phyloP scores from a whole-genome alignment of 2,329 filamentous ascomycete species.

The Curvularia verruculosa region DNA sequence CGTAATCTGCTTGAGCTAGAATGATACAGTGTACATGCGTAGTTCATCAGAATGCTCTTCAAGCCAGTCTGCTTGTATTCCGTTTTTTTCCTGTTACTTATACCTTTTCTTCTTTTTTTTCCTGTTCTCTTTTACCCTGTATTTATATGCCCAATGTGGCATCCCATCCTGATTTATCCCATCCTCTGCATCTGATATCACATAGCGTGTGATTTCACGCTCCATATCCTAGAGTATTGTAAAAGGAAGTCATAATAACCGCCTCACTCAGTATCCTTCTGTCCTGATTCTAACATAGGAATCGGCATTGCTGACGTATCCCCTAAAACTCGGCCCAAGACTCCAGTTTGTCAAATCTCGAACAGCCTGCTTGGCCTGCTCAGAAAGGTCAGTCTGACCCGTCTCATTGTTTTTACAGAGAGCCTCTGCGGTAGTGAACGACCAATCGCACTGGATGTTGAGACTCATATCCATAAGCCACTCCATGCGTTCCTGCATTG shows the following conservation, averaged over 20 bases:
- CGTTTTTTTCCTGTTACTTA: not conserved
- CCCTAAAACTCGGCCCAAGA: constrained; percentile 30
- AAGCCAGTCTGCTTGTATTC: not conserved
- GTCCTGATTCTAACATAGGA: constrained; percentile 32
- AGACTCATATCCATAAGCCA: constrained; percentile 33
- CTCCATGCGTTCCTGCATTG: constrained; percentile 35
- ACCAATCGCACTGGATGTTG: constrained; percentile 28
- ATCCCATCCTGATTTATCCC: not conserved
- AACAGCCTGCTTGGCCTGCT: constrained; percentile 20
- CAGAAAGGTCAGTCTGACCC: constrained; percentile 23
- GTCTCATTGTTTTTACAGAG: constrained; percentile 18
- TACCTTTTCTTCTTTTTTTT: not conserved
- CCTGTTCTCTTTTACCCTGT: not conserved
- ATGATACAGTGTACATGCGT: not conserved
- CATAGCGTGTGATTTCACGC: too few relatives aligned
- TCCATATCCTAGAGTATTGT: not conserved
- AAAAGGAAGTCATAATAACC: too few relatives aligned
- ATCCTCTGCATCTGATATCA: not conserved
- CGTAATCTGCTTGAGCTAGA: not conserved
- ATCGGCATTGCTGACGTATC: constrained; percentile 34
- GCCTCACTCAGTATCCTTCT: constrained; percentile 17
- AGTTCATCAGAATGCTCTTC: not conserved
- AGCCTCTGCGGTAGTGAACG: constrained; percentile 18
- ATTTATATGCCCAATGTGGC: not conserved
- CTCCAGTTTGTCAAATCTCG: constrained; percentile 28